phyloP scores from a whole-genome alignment of 306 rosid genomes.

The Lathyrus oleraceus region DNA sequence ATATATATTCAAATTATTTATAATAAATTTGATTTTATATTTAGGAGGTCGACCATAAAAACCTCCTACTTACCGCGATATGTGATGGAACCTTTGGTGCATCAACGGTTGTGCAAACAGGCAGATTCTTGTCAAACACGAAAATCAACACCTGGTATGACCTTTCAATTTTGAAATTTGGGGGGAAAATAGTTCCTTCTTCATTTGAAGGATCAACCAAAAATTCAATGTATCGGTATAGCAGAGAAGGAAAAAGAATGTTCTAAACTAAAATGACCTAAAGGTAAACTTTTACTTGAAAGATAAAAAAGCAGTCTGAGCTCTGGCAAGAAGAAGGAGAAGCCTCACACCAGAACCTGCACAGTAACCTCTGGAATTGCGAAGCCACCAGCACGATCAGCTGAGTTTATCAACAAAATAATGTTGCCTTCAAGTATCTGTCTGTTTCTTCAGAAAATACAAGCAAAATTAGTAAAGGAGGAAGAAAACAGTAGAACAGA shows the following conservation, averaged over 20 bases:
- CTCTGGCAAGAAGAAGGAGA: slow-evolving; percentile 38
- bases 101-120: slow-evolving; percentile 19
- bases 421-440: slow-evolving; percentile 35
- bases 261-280: slow-evolving; percentile 33
- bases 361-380: slow-evolving; percentile 30
- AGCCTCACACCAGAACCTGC: slow-evolving; percentile 39
- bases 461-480: slow-evolving; percentile 28
- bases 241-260: slow-evolving; percentile 41
- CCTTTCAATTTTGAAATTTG: slow-evolving; percentile 25
- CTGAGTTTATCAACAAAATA: slow-evolving; percentile 35
- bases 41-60: too few species aligned
- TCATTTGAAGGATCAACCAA: slow-evolving; percentile 36
- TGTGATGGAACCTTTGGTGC: too few species aligned
- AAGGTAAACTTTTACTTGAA: slow-evolving; percentile 24
- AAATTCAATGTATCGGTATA: slow-evolving; percentile 38
- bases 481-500: slow-evolving; percentile 10
- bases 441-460: slow-evolving; percentile 41
- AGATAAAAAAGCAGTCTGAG: slow-evolving; percentile 35
- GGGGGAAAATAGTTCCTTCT: slow-evolving; percentile 36
- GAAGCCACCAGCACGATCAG: slow-evolving; percentile 40
- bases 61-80: too few species aligned
- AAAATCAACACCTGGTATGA: slow-evolving; percentile 34
- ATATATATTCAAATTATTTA: too few species aligned
- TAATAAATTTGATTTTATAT: too few species aligned
- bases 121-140: slow-evolving; percentile 18